Evolutionary conservation across 371 early-diverging fungal species (phyloP).

Genomic region (Mitosporidium daphniae): DNA sequence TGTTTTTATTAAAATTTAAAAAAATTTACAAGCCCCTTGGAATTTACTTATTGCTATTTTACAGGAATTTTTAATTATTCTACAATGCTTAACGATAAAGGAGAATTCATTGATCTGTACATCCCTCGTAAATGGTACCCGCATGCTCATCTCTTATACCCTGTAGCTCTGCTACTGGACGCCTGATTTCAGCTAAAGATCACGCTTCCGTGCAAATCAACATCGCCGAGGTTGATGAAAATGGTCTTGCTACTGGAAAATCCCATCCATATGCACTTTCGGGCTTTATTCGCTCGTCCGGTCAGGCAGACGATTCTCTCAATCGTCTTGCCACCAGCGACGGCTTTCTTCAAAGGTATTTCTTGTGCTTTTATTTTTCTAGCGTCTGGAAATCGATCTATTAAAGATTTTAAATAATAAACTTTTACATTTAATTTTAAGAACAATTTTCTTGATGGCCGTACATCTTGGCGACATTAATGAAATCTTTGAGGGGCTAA

Average conservation of each 20-base stretch:
- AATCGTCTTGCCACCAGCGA: conserved; percentile 69
- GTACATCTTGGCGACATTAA: too few species aligned
- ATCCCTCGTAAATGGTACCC: conserved; percentile 67
- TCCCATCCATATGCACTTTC: conserved; percentile 55
- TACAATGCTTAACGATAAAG: conserved; percentile 22
- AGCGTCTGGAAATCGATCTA: too few species aligned
- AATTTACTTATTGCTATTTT: too few species aligned
- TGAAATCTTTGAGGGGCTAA: too few species aligned
- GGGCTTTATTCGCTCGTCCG: conserved; percentile 52
- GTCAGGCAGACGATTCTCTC: conserved; percentile 71
- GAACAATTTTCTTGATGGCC: too few species aligned
- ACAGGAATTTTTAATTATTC: too few species aligned
- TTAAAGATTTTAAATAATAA: too few species aligned
- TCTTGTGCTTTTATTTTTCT: too few species aligned
- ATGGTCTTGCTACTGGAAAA: conserved; percentile 30
- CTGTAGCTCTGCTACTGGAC: conserved; percentile 40
- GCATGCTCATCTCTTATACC: not conserved
- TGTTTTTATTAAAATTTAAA: too few species aligned
- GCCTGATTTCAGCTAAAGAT: conserved; percentile 62
- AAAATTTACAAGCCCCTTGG: too few species aligned
- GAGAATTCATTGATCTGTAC: conserved; percentile 47
- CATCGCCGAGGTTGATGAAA: conserved; percentile 61
- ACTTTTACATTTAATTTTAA: too few species aligned
- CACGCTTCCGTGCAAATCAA: conserved; percentile 90
- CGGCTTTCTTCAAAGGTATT: conserved; percentile 24